Base-by-base conservation (phyloP, 768 basidiomycete genomes). In the Mycena rosella region DNA sequence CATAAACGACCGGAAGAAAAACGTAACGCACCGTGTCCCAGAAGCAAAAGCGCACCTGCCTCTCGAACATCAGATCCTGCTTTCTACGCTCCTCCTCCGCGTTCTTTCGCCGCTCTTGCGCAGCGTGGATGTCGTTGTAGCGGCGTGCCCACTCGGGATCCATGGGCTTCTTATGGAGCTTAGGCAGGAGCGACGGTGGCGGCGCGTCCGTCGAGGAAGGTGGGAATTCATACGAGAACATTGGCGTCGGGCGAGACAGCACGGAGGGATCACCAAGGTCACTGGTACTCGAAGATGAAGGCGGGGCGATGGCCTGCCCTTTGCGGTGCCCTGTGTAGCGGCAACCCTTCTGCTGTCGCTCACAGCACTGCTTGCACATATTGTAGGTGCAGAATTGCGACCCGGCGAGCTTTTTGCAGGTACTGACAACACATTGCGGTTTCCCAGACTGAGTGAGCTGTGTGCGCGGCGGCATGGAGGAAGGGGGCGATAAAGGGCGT, bases 281-380 rank as follows among this genome's bases (percentile, higher is more conserved):
- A 44, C 52, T 38, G n/a, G 13, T 26, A 32, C 5, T 7, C n/a
- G n/a, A n/a, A n/a, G n/a, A n/a, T n/a, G n/a, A n/a, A 26, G 34
- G 8, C 1, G 51, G 40, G 17, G 27, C 27, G 3, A 14, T 8
- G 20, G 17, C 8, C 30, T 26, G 52, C 3, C 18, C 3, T 38
- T n/a, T 55, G n/a, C 61, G 53, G 24, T 55, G 61, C 6, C 53
- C 44, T 17, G 53, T 2, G 51, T 54, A 45, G 10, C 27, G 18
- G 17, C 61, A 63, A 14, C 61, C 61, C 18, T 63, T 54, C 15
- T 26, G 9, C 26, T 63, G 61, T 15, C 27, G 26, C 42, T 63
- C 61, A 27, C 51, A 62, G 24, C 60, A 62, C 18, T 17, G 14
- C 40, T 62, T 62, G 51, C 60, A 62, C 60, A 52, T 62, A 17